Evolutionary conservation across 768 basidiomycete genomes (phyloP).

Genomic region (Lactarius evosmus): DNA sequence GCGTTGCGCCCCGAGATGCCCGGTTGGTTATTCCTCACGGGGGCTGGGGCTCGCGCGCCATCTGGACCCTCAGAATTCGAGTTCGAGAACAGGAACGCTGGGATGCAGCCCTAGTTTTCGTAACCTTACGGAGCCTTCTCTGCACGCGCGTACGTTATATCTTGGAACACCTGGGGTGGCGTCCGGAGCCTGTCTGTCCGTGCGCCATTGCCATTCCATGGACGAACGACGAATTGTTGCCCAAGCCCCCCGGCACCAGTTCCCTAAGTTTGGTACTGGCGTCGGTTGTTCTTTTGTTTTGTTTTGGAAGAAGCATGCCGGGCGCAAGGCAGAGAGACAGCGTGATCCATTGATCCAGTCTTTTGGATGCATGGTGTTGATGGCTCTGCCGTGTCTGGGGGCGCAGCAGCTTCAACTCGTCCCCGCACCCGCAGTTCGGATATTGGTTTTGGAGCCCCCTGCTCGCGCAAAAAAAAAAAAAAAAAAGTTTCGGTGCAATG

Average conservation of each 20-base stretch:
- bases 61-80: too few relatives aligned
- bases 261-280: neutral
- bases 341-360: constrained; percentile 1
- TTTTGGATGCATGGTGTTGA: neutral
- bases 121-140: neutral
- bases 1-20: neutral
- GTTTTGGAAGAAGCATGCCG: constrained; percentile 3
- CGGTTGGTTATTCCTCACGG: neutral
- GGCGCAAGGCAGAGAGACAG: constrained; percentile 2
- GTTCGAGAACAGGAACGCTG: neutral
- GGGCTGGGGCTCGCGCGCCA: too few relatives aligned
- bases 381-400: neutral
- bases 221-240: neutral
- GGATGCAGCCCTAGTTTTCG: neutral
- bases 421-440: neutral
- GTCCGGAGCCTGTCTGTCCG: neutral
- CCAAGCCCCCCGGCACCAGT: constrained; percentile 1
- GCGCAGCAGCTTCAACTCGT: neutral
- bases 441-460: neutral
- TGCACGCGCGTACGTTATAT: too few relatives aligned
- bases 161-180: neutral
- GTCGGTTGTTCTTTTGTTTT: neutral
- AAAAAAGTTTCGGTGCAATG: neutral
- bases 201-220: neutral
- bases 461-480: neutral